phyloP scores from a whole-genome alignment of 2,329 filamentous ascomycete species.

The Monilinia fructicola region DNA sequence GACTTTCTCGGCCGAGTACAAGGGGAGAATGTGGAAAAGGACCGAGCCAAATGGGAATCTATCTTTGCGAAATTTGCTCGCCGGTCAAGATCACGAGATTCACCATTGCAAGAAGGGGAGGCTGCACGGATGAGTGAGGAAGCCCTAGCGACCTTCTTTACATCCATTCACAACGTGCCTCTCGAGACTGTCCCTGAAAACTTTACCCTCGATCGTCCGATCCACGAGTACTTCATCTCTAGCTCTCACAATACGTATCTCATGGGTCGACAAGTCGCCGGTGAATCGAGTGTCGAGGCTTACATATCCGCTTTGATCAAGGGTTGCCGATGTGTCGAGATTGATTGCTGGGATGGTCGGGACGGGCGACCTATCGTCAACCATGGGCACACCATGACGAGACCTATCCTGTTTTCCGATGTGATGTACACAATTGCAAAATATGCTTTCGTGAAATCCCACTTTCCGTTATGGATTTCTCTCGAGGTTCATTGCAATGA shows the following conservation, averaged over 20 bases:
- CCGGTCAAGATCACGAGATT: conserved; percentile 52
- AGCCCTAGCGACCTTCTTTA: conserved; percentile 74
- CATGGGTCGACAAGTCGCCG: conserved; percentile 83
- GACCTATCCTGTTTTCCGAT: conserved; percentile 83
- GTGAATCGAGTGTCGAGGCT: conserved; percentile 88
- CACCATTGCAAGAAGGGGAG: conserved; percentile 45
- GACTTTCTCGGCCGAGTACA: conserved; percentile 73
- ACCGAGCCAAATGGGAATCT: conserved; percentile 65
- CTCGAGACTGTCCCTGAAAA: conserved; percentile 60
- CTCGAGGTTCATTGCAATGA: conserved; percentile 91
- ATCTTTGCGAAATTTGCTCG: conserved; percentile 71
- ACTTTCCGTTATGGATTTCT: conserved; percentile 88
- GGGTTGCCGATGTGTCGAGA: conserved; percentile 92
- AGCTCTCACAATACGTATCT: conserved; percentile 99
- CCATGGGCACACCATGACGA: conserved; percentile 87
- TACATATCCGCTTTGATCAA: conserved; percentile 87
- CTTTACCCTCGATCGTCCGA: conserved; percentile 71
- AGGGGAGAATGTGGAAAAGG: conserved; percentile 69
- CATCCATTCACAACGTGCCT: conserved; percentile 70
- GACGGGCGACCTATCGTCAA: conserved; percentile 81
- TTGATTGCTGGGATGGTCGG: conserved; percentile 95
- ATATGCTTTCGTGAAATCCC: conserved; percentile 86
- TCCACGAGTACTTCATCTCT: conserved; percentile 97
- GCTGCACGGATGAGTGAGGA: conserved; percentile 69
- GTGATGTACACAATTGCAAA: conserved; percentile 92